These are phyloP conservation scores for Leucaena leucocephala DNA, from an alignment of 306 rosid genomes.

Conservation along the genomic window DNA sequence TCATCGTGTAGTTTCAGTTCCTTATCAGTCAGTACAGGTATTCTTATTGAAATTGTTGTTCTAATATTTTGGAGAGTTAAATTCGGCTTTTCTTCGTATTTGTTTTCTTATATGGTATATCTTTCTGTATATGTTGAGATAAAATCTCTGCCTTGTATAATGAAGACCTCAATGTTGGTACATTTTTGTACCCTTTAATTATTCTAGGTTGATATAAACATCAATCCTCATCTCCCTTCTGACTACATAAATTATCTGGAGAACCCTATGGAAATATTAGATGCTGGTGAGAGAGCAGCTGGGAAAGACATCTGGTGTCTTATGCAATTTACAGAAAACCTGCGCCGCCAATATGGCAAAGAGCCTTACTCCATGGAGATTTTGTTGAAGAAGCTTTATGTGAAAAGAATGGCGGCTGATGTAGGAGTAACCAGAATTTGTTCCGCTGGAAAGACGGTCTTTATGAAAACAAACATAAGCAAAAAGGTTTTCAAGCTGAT, in stretches of 20 bases:
- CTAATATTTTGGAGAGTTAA: not conserved
- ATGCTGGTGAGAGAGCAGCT: constrained; percentile 85
- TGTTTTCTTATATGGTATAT: not conserved
- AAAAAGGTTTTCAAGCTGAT: constrained; percentile 78
- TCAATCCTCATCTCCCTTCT: constrained; percentile 85
- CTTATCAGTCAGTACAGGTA: constrained; percentile 86
- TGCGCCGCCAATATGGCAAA: constrained; percentile 86
- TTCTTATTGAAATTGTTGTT: constrained; percentile 1
- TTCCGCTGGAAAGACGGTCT: constrained; percentile 71
- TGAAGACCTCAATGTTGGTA: constrained; percentile 22
- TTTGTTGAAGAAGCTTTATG: constrained; percentile 78
- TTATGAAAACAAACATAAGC: constrained; percentile 77
- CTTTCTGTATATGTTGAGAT: constrained; percentile 1
- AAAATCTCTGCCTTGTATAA: constrained; percentile 13
- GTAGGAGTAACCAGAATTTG: constrained; percentile 74
- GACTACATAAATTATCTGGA: constrained; percentile 89
- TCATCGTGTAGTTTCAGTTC: constrained; percentile 77
- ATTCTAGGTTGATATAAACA: constrained; percentile 70
- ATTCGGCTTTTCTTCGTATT: not conserved
- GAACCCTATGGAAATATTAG: constrained; percentile 85
- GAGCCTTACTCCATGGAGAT: constrained; percentile 91
- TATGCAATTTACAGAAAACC: constrained; percentile 86
- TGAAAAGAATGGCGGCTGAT: constrained; percentile 97
- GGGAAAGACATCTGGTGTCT: constrained; percentile 82
- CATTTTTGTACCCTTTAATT: constrained; percentile 25